Evolutionary conservation across 2,329 filamentous ascomycete genomes (phyloP).

Genomic region (Ascochyta clinopodiicola): DNA sequence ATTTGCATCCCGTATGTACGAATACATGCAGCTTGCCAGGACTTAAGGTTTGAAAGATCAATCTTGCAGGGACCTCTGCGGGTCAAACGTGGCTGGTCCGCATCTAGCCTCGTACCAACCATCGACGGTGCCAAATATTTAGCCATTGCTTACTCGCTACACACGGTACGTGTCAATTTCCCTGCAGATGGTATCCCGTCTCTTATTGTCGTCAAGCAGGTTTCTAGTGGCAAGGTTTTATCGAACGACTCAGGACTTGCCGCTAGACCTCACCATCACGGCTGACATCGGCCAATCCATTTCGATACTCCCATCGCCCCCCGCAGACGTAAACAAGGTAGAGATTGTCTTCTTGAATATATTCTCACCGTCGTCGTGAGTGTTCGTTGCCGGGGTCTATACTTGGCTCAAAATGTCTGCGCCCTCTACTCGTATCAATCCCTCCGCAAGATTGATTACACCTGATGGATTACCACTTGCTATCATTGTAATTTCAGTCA

Average conservation of each 20-base stretch:
- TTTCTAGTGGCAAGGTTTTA: background rate
- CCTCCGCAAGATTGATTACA: slow-evolving; percentile 8
- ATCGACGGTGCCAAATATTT: background rate
- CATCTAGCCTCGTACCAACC: background rate
- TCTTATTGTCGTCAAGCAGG: background rate
- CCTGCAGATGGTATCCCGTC: background rate
- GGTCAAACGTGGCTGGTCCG: background rate
- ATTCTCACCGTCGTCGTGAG: background rate
- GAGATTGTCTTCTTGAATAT: background rate
- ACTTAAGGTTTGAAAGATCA: too few species aligned
- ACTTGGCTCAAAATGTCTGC: background rate
- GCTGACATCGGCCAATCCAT: background rate
- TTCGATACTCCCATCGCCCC: background rate
- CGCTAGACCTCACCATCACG: background rate
- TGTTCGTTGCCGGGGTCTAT: background rate
- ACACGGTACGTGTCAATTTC: background rate
- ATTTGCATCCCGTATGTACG: too few species aligned
- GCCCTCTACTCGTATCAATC: slow-evolving; percentile 6
- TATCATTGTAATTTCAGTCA: slow-evolving; percentile 17
- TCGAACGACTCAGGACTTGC: background rate
- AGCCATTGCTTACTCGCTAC: background rate
- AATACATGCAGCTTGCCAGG: too few species aligned
- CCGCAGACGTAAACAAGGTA: background rate
- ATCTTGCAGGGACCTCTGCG: background rate
- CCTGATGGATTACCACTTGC: slow-evolving; percentile 22